A percentile compares a stretch with the other conserved stretches of the same genome.
These are phyloP conservation scores for Cercospora brassicicola DNA, from an alignment of 2,329 filamentous ascomycete genomes.

Conservation along the genomic window DNA sequence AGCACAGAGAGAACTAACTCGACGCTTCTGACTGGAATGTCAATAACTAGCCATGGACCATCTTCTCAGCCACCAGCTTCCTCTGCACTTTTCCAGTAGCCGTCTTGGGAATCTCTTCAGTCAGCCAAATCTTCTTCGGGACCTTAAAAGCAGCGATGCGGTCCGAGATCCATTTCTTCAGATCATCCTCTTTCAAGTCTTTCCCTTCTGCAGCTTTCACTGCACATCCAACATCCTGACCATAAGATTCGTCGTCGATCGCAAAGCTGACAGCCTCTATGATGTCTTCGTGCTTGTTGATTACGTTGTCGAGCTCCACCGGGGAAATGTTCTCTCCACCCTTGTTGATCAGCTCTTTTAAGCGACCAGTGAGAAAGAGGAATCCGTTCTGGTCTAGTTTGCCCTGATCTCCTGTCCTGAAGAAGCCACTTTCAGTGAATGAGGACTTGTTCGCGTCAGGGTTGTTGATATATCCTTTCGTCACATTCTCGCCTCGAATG, in stretches of 20 bases:
- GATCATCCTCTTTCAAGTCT: constrained; percentile 53
- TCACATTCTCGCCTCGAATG: background rate
- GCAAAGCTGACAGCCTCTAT: constrained; percentile 81
- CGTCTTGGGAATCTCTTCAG: constrained; percentile 38
- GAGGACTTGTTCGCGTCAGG: constrained; percentile 49
- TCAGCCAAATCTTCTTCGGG: constrained; percentile 60
- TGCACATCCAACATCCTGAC: constrained; percentile 76
- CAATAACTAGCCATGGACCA: constrained; percentile 47
- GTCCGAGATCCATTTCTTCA: constrained; percentile 68
- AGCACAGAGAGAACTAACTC: too few species aligned
- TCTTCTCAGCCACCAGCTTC: constrained; percentile 77
- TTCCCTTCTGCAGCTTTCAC: constrained; percentile 71
- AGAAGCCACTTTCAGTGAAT: constrained; percentile 72
- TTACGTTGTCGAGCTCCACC: constrained; percentile 80
- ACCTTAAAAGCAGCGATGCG: constrained; percentile 80
- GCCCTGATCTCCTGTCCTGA: constrained; percentile 84
- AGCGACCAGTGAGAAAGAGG: constrained; percentile 78
- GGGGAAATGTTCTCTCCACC: constrained; percentile 86
- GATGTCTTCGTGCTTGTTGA: constrained; percentile 68
- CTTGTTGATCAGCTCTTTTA: constrained; percentile 91
- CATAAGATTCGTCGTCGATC: constrained; percentile 76
- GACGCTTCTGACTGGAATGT: too few species aligned
- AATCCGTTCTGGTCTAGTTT: constrained; percentile 70
- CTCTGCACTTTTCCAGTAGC: constrained; percentile 89
- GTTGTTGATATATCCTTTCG: background rate